Evolutionary conservation across 2,329 filamentous ascomycete genomes (phyloP).

Genomic region (Nannizziopsis arthrosporioides): DNA sequence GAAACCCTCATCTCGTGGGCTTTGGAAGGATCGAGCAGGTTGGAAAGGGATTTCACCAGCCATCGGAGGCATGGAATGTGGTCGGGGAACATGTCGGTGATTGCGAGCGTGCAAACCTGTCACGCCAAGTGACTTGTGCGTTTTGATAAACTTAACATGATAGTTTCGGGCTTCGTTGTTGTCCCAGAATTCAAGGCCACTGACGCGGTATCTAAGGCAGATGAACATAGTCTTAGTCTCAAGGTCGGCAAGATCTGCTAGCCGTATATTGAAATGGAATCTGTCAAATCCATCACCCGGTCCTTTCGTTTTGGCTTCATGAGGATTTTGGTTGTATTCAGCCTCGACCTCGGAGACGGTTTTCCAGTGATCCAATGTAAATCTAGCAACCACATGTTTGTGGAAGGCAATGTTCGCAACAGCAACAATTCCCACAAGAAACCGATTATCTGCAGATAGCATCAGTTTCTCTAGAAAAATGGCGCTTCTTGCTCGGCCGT

Average conservation of each 20-base stretch:
- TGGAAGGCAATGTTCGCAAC: constrained; percentile 84
- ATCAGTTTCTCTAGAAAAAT: constrained; percentile 78
- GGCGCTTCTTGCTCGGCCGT: constrained; percentile 37
- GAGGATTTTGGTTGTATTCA: constrained; percentile 74
- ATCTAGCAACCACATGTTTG: constrained; percentile 80
- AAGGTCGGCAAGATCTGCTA: constrained; percentile 72
- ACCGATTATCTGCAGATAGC: constrained; percentile 79
- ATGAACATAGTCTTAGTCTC: constrained; percentile 88
- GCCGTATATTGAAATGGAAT: constrained; percentile 88
- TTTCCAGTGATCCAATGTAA: constrained; percentile 97
- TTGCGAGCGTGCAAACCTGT: constrained; percentile 52
- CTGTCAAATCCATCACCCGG: constrained; percentile 60
- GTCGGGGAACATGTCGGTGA: constrained; percentile 38
- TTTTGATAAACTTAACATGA: constrained; percentile 85
- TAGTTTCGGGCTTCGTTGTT: constrained; percentile 83
- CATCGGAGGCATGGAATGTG: constrained; percentile 40
- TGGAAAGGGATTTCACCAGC: constrained; percentile 62
- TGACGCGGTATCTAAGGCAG: constrained; percentile 77
- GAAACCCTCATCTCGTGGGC: constrained; percentile 4
- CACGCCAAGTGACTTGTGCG: constrained; percentile 49
- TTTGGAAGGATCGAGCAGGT: constrained; percentile 15
- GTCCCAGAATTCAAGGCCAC: constrained; percentile 84
- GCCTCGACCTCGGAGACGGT: constrained; percentile 87
- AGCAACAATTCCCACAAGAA: constrained; percentile 66
- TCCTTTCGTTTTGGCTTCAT: constrained; percentile 44